Evolutionary conservation across 371 early-diverging fungal genomes (phyloP), one percentile per base, ranked within the genome.

Genomic region (Mortierella sp.): DNA sequence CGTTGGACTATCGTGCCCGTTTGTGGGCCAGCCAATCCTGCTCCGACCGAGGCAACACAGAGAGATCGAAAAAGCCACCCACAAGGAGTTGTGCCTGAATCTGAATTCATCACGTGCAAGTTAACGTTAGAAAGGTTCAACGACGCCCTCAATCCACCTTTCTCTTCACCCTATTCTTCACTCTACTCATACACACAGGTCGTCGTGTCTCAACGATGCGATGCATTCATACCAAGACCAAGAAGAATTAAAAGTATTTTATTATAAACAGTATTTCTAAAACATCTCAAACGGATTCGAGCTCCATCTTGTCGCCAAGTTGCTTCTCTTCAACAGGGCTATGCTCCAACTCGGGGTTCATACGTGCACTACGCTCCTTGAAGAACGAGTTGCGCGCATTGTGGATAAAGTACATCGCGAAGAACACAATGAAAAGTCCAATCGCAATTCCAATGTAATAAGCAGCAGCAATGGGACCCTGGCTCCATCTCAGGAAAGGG

Each of bases 401-500:
- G 76, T 92, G 92, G 70, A 92, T 74, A 49, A 84, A 65, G 11
- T 83, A 74, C 56, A 88, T 79, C 5, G 89, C 51, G 78, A 91
- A 91, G 79, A 89, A 92, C 21, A 86, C 75, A 1, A 89, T 55
- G 10, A 91, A 80, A 0, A 80, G 70, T 6, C 86, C 84, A 27
- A 89, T 70, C 1, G 84, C 79, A 14, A 82, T 90, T 10, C 89
- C 91, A n/a, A 87, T 81, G 46, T 91, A 91, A 85, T 88, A 89
- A 11, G 84, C 76, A 1, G 91, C 90, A 0, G 90, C 89, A 3
- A 68, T 80, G 1, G 85, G 83, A 2, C 93, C 93, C 55, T 89
- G 88, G 21, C 70, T 71, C 91, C 93, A 92, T 70, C 88, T 78
- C 24, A 92, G 72, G 77, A 92, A 91, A 0, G 90, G 88, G 80